Evolutionary conservation across 2,329 filamentous ascomycete species (phyloP).

Genomic region (Zalaria sp.): DNA sequence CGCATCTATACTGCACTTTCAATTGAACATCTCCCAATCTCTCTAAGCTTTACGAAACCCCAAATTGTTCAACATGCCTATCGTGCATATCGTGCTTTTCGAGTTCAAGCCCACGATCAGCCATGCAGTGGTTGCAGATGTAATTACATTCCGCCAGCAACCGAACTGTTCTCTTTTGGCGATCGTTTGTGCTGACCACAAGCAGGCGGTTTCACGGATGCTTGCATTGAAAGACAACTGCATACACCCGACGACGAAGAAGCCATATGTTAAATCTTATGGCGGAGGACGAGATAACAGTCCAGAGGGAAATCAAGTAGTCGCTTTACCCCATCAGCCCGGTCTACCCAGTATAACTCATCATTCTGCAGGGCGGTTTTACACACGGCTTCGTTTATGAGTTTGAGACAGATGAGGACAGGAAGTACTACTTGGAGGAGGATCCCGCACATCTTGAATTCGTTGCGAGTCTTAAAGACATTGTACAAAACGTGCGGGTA

Average conservation of each 20-base stretch:
- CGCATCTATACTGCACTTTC: too few species aligned
- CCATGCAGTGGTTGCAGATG: constrained; percentile 39
- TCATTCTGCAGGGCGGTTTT: constrained; percentile 36
- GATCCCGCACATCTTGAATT: constrained; percentile 53
- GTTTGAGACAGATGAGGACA: constrained; percentile 48
- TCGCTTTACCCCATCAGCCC: constrained; percentile 7
- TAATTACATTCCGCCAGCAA: constrained; percentile 16
- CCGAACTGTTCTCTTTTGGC: background rate
- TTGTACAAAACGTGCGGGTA: constrained; percentile 41
- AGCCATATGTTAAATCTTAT: constrained; percentile 46
- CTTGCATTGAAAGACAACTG: constrained; percentile 44
- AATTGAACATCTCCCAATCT: too few species aligned
- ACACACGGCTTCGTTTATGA: constrained; percentile 58
- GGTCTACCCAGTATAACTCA: too few species aligned
- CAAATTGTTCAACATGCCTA: constrained; percentile 33
- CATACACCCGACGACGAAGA: constrained; percentile 41
- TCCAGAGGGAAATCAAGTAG: constrained; percentile 45
- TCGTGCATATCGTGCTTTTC: constrained; percentile 57
- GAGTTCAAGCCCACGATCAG: constrained; percentile 43
- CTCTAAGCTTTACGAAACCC: too few species aligned
- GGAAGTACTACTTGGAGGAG: constrained; percentile 52
- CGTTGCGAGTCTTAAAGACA: constrained; percentile 31
- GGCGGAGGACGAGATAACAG: constrained; percentile 50
- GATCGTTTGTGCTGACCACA: constrained; percentile 14
- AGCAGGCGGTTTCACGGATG: constrained; percentile 39